phyloP scores from a whole-genome alignment of 2,329 filamentous ascomycete genomes.

The Aspergillus novoparasiticus region DNA sequence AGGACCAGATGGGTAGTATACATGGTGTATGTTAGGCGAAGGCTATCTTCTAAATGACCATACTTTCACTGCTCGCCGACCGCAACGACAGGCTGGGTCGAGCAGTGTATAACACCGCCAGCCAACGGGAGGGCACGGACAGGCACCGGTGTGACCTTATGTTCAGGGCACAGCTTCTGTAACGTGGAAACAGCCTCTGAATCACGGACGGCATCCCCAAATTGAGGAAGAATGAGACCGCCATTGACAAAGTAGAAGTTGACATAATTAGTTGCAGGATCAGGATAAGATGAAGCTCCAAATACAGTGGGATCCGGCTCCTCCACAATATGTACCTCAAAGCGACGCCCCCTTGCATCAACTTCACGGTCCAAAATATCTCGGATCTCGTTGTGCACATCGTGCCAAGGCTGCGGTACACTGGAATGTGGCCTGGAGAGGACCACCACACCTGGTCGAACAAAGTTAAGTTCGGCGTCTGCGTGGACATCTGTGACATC shows the following conservation, averaged over 20 bases:
- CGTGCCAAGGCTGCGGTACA: slow-evolving; percentile 16
- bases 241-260: slow-evolving; percentile 36
- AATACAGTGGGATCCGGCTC: slow-evolving; percentile 24
- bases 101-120: slow-evolving; percentile 34
- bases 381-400: slow-evolving; percentile 25
- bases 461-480: slow-evolving; percentile 24
- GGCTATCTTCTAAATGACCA: background rate
- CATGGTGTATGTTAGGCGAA: no score
- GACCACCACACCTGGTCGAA: slow-evolving; percentile 26
- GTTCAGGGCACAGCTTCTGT: slow-evolving; percentile 25
- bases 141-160: slow-evolving; percentile 23
- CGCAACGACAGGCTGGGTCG: slow-evolving; percentile 27
- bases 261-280: slow-evolving; percentile 30
- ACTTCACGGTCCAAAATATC: slow-evolving; percentile 13
- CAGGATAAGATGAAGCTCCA: slow-evolving; percentile 10
- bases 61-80: background rate
- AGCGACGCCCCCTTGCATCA: slow-evolving; percentile 26
- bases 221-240: slow-evolving; percentile 29
- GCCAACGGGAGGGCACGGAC: slow-evolving; percentile 27
- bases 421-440: slow-evolving; percentile 25
- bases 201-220: no score
- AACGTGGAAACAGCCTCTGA: slow-evolving; percentile 22
- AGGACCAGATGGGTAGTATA: no score
- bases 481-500: slow-evolving; percentile 39
- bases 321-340: slow-evolving; percentile 25